These are phyloP conservation scores for Echria macrotheca DNA, from an alignment of 495 filamentous ascomycete genomes.

Conservation along the genomic window DNA sequence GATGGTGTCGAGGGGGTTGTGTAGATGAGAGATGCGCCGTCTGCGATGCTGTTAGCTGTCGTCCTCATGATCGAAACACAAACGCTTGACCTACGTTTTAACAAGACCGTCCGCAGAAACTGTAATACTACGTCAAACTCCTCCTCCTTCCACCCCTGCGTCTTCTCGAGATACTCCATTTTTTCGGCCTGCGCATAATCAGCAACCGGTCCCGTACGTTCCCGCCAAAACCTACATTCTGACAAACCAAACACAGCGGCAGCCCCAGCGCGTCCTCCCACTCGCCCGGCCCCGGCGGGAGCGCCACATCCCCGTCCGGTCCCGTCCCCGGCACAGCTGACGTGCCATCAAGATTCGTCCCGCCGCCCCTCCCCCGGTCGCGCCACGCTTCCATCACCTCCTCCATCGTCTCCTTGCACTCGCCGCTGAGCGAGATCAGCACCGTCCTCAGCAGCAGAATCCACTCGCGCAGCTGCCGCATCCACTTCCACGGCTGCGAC, in stretches of 20 bases:
- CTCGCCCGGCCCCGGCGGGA: conserved; percentile 84
- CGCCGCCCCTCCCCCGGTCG: conserved; percentile 50
- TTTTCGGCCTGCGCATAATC: conserved; percentile 65
- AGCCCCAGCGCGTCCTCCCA: conserved; percentile 90
- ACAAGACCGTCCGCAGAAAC: conserved; percentile 75
- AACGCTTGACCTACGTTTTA: conserved; percentile 61
- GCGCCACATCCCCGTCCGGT: conserved; percentile 56
- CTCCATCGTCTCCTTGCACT: conserved; percentile 75
- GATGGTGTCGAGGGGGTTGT: conserved; percentile 75
- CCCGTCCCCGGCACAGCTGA: conserved; percentile 34
- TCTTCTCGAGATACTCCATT: conserved; percentile 81
- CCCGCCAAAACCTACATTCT: conserved; percentile 59
- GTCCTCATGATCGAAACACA: neutral
- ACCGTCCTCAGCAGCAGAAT: conserved; percentile 72
- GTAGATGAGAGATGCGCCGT: conserved; percentile 88
- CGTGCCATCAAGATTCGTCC: conserved; percentile 45
- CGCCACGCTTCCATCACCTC: conserved; percentile 67
- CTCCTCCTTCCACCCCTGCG: conserved; percentile 86
- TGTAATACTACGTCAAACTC: conserved; percentile 90
- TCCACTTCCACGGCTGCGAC: conserved; percentile 89
- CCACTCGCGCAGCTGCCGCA: conserved; percentile 83
- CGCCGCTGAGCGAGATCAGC: conserved; percentile 65
- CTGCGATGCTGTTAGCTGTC: conserved; percentile 39
- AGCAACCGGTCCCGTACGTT: conserved; percentile 11
- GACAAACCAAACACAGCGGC: conserved; percentile 87